These are phyloP conservation scores for Talaromyces verruculosus DNA, from an alignment of 2,329 filamentous ascomycete genomes.

Conservation along the genomic window DNA sequence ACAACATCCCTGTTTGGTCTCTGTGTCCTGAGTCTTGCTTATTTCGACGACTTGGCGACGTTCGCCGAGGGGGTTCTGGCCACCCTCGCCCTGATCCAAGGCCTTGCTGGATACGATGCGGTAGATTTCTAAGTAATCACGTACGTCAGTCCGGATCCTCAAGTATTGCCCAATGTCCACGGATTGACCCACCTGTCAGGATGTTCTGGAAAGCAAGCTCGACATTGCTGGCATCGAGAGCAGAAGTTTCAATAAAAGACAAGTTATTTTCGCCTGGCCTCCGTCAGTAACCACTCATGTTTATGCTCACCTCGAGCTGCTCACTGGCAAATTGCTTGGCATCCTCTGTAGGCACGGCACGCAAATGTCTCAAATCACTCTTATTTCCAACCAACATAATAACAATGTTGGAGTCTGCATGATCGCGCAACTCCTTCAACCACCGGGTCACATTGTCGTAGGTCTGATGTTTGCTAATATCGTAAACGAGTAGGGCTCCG, in stretches of 20 bases:
- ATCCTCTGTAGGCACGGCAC: conserved; percentile 95
- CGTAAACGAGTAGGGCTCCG: conserved; percentile 95
- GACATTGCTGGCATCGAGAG: conserved; percentile 97
- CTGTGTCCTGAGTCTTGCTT: conserved; percentile 78
- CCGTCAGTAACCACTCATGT: conserved; percentile 17
- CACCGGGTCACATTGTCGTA: conserved; percentile 99
- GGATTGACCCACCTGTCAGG: conserved; percentile 75
- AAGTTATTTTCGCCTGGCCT: conserved; percentile 86
- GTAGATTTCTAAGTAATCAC: conserved; percentile 76
- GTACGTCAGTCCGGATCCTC: conserved; percentile 19
- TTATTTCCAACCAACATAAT: conserved; percentile 99
- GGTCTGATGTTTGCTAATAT: conserved; percentile 99
- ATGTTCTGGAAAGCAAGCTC: conserved; percentile 99
- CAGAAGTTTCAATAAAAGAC: conserved; percentile 98
- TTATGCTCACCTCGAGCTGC: conserved; percentile 30
- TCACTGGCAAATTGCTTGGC: conserved; percentile 95
- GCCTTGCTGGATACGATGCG: conserved; percentile 98
- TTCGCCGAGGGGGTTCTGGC: conserved; percentile 74
- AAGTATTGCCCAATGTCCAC: conserved; percentile 18
- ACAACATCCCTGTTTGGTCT: conserved; percentile 62
- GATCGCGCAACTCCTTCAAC: conserved; percentile 97
- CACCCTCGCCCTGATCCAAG: conserved; percentile 81
- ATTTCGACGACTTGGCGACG: conserved; percentile 79
- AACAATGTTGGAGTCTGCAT: conserved; percentile 97
- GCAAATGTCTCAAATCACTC: conserved; percentile 98